Base-by-base conservation (phyloP, 768 basidiomycete genomes). In the Leccinellum albellum region DNA sequence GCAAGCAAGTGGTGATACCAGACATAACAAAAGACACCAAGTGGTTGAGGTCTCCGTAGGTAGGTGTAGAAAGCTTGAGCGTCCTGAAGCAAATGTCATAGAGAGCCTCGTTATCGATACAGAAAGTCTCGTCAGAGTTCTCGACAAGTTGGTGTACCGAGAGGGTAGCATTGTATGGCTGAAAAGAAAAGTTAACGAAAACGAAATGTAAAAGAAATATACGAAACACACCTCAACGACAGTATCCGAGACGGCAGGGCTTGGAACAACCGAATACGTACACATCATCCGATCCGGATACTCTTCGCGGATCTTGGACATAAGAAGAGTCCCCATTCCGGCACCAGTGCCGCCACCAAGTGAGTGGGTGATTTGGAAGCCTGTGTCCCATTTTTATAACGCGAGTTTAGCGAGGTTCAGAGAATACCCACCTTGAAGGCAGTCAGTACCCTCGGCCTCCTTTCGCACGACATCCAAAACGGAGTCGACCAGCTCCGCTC, bases 221-320 rank as follows among this genome's bases (percentile, higher is more conserved):
- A 56, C 4, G 29, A 12, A 56, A 67, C 72, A 15, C 63, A 89
- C 89, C 79, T 98, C 96, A 63, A 98, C 95, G 66, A 99, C 97
- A 56, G 97, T 98, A 73, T 98, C 97, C 13, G 95, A 98, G 53
- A 98, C 95, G 74, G 96, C 96, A 55, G 96, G 94, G 75, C 87
- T 89, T 29, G 96, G 96, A 15, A 98, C 92, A 67, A 99, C 96
- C 55, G 97, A 98, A 82, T 96, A 99, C 59, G 97, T 98, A 74
- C 92, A 94, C 96, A 98, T 98, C 96, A 99, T 99, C 55, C 97
- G 83, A 76, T 99, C 97, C 63, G 96, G 97, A 77, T 92, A 99
- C 73, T 99, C 96, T 75, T 98, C 95, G 63, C 96, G 86, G 73
- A 99, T 97, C 80, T 99, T 99, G 64, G 95, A 98, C 74, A 99